Evolutionary conservation across 768 basidiomycete genomes (phyloP).

Genomic region (Tephrocybe sp.): DNA sequence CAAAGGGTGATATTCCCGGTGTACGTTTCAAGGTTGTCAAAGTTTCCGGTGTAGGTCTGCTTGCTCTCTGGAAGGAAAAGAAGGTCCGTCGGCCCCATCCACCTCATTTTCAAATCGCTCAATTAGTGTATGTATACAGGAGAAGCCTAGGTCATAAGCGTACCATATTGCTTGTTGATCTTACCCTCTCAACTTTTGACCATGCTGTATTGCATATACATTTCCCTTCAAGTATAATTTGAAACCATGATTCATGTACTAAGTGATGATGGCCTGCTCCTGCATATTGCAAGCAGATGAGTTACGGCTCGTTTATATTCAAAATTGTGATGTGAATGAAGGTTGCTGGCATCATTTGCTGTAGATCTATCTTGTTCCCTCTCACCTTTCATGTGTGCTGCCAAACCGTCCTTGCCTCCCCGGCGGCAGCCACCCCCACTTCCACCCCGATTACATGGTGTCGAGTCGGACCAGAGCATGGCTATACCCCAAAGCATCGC

Average conservation of each 20-base stretch:
- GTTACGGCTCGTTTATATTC: not conserved
- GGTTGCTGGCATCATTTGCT: no score
- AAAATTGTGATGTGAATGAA: constrained; percentile 1
- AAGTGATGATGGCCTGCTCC: not conserved
- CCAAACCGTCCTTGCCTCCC: constrained; percentile 24
- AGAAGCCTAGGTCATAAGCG: constrained; percentile 65
- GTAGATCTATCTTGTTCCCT: not conserved
- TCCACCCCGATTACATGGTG: constrained; percentile 9
- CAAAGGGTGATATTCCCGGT: constrained; percentile 99
- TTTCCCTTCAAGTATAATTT: constrained; percentile 4
- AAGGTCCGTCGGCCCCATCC: constrained; percentile 56
- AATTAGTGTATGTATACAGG: constrained; percentile 35
- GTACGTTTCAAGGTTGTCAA: constrained; percentile 99
- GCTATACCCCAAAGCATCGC: constrained; percentile 21
- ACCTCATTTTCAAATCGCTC: not conserved
- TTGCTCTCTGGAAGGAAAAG: constrained; percentile 99
- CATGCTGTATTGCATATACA: constrained; percentile 17
- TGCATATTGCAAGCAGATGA: not conserved
- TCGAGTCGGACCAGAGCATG: constrained; percentile 2
- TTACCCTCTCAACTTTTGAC: constrained; percentile 12
- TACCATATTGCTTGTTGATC: constrained; percentile 4
- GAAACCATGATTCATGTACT: constrained; percentile 1
- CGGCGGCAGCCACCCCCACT: constrained; percentile 26
- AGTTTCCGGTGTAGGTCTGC: constrained; percentile 97
- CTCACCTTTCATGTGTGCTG: constrained; percentile 7